Base-by-base conservation (phyloP, 805 yeast genomes). In the Suhomyces sp. region DNA sequence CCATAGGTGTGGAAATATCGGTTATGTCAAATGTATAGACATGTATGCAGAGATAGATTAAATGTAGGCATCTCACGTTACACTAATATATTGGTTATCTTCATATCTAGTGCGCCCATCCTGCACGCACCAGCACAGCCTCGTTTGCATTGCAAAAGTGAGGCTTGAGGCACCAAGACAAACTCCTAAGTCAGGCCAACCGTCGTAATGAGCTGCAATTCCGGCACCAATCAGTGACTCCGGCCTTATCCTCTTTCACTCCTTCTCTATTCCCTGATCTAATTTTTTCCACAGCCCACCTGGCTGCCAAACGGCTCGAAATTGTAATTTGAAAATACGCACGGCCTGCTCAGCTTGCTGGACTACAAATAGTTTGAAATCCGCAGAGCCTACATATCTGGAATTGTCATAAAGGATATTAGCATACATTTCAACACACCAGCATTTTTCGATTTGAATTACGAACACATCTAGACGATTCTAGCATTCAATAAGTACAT, bases 41-140 rank as follows among this genome's bases (percentile, higher is more conserved):
- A n/a, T n/a, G n/a, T n/a, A n/a, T n/a, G n/a, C n/a, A n/a, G n/a
- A n/a, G n/a, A n/a, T n/a, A n/a, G n/a, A n/a, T n/a, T n/a, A n/a
- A n/a, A n/a, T n/a, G n/a, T n/a, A n/a, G n/a, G n/a, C n/a, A n/a
- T n/a, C n/a, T n/a, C n/a, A n/a, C n/a, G n/a, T n/a, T n/a, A n/a
- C n/a, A n/a, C n/a, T n/a, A n/a, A n/a, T n/a, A n/a, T n/a, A n/a
- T n/a, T n/a, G n/a, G n/a, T n/a, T n/a, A n/a, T n/a, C n/a, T n/a
- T n/a, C n/a, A n/a, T 27, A 27, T 27, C 31, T 27, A 10, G 13
- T 8, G 27, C 27, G 27, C 27, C 27, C 31, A 27, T 37, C 43
- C 46, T 43, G 46, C 46, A 43, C 21, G 17, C 35, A 24, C 15
- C 46, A 20, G 43, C 49, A 24, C 33, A 25, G 49, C 37, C 39